Evolutionary conservation across 202 grass and related monocot genomes (phyloP).

Genomic region (Eragrostis tef): DNA sequence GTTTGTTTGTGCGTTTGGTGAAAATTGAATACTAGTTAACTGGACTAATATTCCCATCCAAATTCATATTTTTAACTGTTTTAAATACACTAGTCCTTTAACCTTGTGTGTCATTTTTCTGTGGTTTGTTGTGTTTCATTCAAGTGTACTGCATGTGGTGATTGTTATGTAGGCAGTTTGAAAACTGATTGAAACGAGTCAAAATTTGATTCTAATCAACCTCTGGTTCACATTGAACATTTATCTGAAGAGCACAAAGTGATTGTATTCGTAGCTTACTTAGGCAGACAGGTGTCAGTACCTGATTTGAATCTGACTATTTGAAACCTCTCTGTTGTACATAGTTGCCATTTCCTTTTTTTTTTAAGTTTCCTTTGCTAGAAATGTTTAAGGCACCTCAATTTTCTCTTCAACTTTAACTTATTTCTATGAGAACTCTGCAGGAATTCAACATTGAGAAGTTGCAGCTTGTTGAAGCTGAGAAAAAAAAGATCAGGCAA

Average conservation of each 20-base stretch:
- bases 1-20: not conserved
- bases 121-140: not conserved
- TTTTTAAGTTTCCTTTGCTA: not conserved
- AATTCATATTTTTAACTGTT: not conserved
- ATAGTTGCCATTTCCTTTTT: not conserved
- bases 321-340: not conserved
- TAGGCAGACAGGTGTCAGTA: not conserved
- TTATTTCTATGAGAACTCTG: conserved; percentile 32
- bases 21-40: conserved; percentile 5
- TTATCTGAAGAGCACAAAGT: conserved; percentile 4
- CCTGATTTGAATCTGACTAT: not conserved
- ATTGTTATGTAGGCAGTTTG: not conserved
- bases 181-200: not conserved
- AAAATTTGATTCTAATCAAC: not conserved
- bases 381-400: conserved; percentile 8
- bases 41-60: not conserved
- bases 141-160: not conserved
- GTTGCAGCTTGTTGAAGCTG: conserved; percentile 96
- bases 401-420: conserved; percentile 1
- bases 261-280: not conserved
- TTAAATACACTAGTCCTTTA: not conserved
- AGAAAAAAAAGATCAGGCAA: conserved; percentile 99
- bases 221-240: not conserved
- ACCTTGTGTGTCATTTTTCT: not conserved
- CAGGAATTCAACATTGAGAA: conserved; percentile 99